These are phyloP conservation scores for Candida vaughaniae DNA, from an alignment of 805 yeast species.

Conservation along the genomic window DNA sequence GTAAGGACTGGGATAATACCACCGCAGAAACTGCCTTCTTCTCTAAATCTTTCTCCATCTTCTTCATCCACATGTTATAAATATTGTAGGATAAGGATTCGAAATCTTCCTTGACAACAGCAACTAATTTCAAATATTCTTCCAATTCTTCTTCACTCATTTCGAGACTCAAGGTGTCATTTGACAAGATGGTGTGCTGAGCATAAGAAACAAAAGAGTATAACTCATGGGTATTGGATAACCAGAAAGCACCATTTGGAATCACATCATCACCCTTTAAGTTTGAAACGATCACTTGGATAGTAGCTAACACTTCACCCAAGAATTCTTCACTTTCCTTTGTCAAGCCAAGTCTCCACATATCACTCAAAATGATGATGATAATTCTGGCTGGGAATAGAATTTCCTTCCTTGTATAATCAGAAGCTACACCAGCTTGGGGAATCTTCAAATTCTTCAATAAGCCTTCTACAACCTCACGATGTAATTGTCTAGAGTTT, in stretches of 20 bases:
- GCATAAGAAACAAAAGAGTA: constrained; percentile 94
- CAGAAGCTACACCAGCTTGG: constrained; percentile 79
- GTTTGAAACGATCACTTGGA: constrained; percentile 79
- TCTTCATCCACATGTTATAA: constrained; percentile 96
- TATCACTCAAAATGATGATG: constrained; percentile 87
- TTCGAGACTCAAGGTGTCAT: constrained; percentile 73
- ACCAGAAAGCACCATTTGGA: constrained; percentile 95
- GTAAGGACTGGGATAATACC: constrained; percentile 89
- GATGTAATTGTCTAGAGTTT: constrained; percentile 69
- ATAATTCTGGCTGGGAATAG: constrained; percentile 94
- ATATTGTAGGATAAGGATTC: constrained; percentile 91
- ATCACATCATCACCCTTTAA: constrained; percentile 84
- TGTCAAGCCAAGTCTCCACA: constrained; percentile 97
- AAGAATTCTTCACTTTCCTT: constrained; percentile 87
- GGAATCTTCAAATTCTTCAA: constrained; percentile 85
- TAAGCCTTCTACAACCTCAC: constrained; percentile 83
- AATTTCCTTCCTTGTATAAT: constrained; percentile 83
- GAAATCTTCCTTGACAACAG: constrained; percentile 90
- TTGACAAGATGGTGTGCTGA: constrained; percentile 84
- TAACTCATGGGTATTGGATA: constrained; percentile 92
- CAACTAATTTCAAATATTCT: constrained; percentile 84
- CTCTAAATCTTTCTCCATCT: constrained; percentile 85
- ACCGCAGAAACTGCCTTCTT: constrained; percentile 95
- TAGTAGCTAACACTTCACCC: constrained; percentile 83
- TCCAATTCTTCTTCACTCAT: constrained; percentile 89